These are phyloP conservation scores for Ceratonia siliqua DNA, from an alignment of 306 rosid genomes.

Conservation along the genomic window DNA sequence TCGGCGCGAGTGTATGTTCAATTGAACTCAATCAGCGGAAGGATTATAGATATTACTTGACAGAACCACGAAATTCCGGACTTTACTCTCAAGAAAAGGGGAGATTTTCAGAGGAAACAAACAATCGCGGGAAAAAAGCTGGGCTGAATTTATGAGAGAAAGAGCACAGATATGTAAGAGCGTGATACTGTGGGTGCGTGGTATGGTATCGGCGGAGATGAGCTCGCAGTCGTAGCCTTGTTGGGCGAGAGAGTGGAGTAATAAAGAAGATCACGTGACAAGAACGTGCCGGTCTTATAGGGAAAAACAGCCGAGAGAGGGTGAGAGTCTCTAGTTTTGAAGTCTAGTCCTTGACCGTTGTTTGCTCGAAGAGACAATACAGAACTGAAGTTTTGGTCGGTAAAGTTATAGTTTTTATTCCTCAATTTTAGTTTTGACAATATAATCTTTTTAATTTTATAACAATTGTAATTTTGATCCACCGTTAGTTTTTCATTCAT, in stretches of 20 bases:
- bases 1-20: not conserved
- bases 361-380: no score
- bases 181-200: not conserved
- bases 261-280: constrained; percentile 14
- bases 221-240: not conserved
- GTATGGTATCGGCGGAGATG: not conserved
- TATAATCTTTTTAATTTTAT: no score
- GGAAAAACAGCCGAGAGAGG: not conserved
- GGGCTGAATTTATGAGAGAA: not conserved
- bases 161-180: not conserved
- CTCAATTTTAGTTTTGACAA: no score
- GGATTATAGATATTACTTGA: not conserved
- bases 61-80: not conserved
- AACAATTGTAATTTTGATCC: no score
- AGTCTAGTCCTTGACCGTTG: not conserved
- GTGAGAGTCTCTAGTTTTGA: not conserved
- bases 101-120: constrained; percentile 26
- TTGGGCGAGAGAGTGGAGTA: not conserved
- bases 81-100: constrained; percentile 12
- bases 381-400: no score
- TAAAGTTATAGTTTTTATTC: no score
- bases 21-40: not conserved
- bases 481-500: no score
- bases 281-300: not conserved
- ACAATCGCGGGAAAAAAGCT: not conserved